phyloP scores from a whole-genome alignment of 2,329 filamentous ascomycete species.

The Talaromyces sp. region DNA sequence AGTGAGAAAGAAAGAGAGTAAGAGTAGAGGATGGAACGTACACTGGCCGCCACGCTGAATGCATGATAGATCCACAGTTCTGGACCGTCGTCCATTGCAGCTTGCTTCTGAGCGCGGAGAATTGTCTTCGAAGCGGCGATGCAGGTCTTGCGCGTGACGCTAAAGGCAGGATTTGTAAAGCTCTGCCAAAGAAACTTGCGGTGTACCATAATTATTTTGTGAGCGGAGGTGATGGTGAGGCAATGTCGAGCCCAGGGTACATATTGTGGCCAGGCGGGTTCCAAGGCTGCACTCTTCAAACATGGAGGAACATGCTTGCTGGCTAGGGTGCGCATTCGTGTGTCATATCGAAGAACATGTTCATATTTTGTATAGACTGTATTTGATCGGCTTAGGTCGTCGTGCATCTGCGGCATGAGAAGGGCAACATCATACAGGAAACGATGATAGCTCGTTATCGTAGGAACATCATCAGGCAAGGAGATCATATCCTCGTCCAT shows the following conservation, averaged over 20 bases:
- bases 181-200: slow-evolving; percentile 43
- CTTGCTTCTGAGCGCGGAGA: slow-evolving; percentile 37
- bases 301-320: slow-evolving; percentile 35
- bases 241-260: slow-evolving; percentile 40
- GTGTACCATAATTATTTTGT: slow-evolving; percentile 49
- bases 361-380: slow-evolving; percentile 41
- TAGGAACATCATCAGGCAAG: slow-evolving; percentile 35
- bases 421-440: slow-evolving; percentile 40
- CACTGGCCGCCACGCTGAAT: slow-evolving; percentile 40
- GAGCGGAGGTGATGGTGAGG: slow-evolving; percentile 38
- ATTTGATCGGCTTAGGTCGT: slow-evolving; percentile 34
- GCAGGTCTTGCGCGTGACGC: slow-evolving; percentile 43
- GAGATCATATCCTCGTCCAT: slow-evolving; percentile 24
- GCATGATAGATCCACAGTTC: slow-evolving; percentile 45
- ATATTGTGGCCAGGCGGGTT: slow-evolving; percentile 41
- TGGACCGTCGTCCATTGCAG: slow-evolving; percentile 36
- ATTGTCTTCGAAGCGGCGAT: slow-evolving; percentile 42
- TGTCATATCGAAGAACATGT: slow-evolving; percentile 41
- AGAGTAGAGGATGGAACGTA: slow-evolving; percentile 12
- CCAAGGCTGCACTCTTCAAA: slow-evolving; percentile 32
- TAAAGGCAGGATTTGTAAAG: slow-evolving; percentile 43
- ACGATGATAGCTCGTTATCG: slow-evolving; percentile 34
- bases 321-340: slow-evolving; percentile 34
- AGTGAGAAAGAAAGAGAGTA: neutral
- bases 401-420: slow-evolving; percentile 38